A percentile compares a stretch with the other conserved stretches of the same genome.
Evolutionary conservation across 768 basidiomycete genomes (phyloP).

Genomic region (Fomitopsis serialis): DNA sequence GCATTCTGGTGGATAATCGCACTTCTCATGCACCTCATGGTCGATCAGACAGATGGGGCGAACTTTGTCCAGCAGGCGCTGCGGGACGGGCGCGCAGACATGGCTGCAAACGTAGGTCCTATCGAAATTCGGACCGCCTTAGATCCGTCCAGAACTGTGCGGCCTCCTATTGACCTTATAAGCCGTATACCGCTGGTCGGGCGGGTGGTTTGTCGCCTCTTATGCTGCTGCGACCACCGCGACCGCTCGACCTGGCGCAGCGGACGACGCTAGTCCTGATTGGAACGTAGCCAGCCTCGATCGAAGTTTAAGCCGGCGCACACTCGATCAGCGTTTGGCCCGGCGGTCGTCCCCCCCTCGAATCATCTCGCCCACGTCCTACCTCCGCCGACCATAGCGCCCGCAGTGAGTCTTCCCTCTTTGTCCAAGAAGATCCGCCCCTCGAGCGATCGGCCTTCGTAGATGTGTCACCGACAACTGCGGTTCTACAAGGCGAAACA

Average conservation of each 20-base stretch:
- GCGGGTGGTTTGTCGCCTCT: background rate
- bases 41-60: background rate
- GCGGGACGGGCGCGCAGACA: background rate
- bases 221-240: background rate
- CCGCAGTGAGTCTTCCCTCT: conserved; percentile 16
- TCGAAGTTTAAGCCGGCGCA: conserved; percentile 6
- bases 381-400: conserved; percentile 27
- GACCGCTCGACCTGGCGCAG: background rate
- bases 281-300: conserved; percentile 3
- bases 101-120: background rate
- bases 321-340: conserved; percentile 6
- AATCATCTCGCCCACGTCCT: conserved; percentile 19
- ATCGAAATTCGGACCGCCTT: background rate
- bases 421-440: conserved; percentile 5
- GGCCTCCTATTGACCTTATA: background rate
- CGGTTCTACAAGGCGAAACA: conserved; percentile 40
- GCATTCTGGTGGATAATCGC: background rate
- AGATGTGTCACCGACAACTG: conserved; percentile 65
- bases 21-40: background rate
- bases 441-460: conserved; percentile 11
- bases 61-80: background rate
- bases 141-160: background rate
- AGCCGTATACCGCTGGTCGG: background rate
- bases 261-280: background rate
- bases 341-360: conserved; percentile 4